Evolutionary conservation across 2,329 filamentous ascomycete species (phyloP).

Genomic region (Elsinoe arachidis): DNA sequence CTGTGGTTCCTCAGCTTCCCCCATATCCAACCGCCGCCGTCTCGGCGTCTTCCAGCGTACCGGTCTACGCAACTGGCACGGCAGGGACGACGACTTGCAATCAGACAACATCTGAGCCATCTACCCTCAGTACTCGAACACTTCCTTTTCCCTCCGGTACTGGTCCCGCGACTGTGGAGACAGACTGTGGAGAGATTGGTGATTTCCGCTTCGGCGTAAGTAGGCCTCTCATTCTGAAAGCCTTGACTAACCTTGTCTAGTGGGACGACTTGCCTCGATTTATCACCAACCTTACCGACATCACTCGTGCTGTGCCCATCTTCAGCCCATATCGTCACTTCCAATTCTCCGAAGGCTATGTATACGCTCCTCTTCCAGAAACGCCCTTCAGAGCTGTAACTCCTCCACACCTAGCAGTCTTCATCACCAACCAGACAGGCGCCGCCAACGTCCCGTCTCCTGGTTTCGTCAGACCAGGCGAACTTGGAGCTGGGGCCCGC

Average conservation of each 20-base stretch:
- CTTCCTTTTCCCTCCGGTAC: neutral
- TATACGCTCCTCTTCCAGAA: conserved; percentile 38
- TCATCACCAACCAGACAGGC: conserved; percentile 31
- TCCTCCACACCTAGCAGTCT: conserved; percentile 40
- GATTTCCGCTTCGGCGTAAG: conserved; percentile 31
- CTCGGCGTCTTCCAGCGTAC: neutral
- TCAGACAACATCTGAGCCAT: neutral
- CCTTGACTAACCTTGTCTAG: conserved; percentile 19
- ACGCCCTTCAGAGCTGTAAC: conserved; percentile 39
- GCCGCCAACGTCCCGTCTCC: conserved; percentile 22
- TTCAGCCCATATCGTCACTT: conserved; percentile 44
- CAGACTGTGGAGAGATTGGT: conserved; percentile 36
- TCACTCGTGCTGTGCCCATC: conserved; percentile 32
- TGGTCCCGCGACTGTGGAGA: neutral
- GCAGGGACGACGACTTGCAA: neutral
- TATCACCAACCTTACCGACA: conserved; percentile 24
- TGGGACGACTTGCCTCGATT: conserved; percentile 32
- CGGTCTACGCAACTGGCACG: neutral
- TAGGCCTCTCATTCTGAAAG: conserved; percentile 20
- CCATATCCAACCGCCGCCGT: neutral
- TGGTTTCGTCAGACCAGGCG: conserved; percentile 34
- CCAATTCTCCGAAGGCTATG: conserved; percentile 43
- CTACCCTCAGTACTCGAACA: neutral
- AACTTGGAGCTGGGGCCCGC: conserved; percentile 39
- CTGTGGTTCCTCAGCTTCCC: neutral